Base-by-base conservation (phyloP, 306 rosid genomes). In the Fagus sylvatica region DNA sequence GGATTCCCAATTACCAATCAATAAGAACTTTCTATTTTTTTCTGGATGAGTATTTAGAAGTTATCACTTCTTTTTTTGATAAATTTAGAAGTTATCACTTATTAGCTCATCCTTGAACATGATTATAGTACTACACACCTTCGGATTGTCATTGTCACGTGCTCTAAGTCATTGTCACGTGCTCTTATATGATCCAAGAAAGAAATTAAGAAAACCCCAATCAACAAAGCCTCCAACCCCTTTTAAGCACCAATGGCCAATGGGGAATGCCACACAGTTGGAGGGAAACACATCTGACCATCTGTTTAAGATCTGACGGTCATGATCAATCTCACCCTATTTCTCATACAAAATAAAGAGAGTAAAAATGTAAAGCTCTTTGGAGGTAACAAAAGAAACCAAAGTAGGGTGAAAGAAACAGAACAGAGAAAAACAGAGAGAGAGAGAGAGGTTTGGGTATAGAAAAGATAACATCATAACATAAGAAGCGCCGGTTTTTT, bases 301-400 rank as follows among this genome's bases (percentile, higher is more conserved):
- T 82, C 57, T 12, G 51, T 33, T 59, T 40, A 1, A 3, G 28
- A 83, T 82, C 85, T 3, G 13, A 79, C 73, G 79, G 82, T 36
- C 34, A 36, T 1, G 62, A 66, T 75, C 28, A 13, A 69, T 54
- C 46, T 48, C 64, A 4, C 56, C 48, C 72, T 46, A 36, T 34
- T 15, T 9, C 34, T 65, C 37, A 19, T 6, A 36, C 51, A 46
- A 46, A 46, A 46, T 46, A 1, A 4, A 9, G 51, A 10, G 15
- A 8, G 9, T 8, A 10, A 46, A 46, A 46, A 46, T 46, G 51
- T 10, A 2, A 46, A 46, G 49, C 11, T 28, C 6, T 2, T 65
- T 1, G 46, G 28, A 51, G 28, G 42, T 34, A 30, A 62, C 43
- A 0, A 16, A 53, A 53, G 72, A 59, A 49, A 15, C 6, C 19